Conservation (phyloP, 2,329 filamentous ascomycete genomes). For the Seiridium cupressi region DNA sequence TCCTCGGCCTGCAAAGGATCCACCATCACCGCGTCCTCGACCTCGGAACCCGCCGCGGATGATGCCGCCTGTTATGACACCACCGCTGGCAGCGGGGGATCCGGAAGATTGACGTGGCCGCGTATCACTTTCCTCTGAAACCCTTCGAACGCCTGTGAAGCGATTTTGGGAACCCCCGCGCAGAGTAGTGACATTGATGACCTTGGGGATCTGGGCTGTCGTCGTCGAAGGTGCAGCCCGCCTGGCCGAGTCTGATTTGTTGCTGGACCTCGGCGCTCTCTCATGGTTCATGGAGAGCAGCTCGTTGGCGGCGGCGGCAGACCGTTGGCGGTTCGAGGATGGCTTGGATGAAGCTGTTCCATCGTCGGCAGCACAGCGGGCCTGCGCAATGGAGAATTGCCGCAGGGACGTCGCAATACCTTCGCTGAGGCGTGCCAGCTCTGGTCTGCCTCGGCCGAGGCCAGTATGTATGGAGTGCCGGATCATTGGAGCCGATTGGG, state of each 20-base stretch:
- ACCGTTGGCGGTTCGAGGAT: constrained; percentile 16
- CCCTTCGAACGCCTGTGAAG: constrained; percentile 11
- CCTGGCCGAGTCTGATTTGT: not conserved
- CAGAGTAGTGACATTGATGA: constrained; percentile 38
- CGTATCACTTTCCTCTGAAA: not conserved
- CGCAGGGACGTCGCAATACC: constrained; percentile 28
- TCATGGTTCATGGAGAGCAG: constrained; percentile 18
- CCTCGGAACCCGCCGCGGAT: constrained; percentile 21
- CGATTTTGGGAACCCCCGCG: constrained; percentile 23
- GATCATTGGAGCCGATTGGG: constrained; percentile 22
- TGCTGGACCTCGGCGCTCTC: not conserved
- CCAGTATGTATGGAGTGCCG: constrained; percentile 26
- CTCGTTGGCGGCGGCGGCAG: constrained; percentile 21
- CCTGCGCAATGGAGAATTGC: constrained; percentile 27
- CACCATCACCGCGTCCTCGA: constrained; percentile 6
- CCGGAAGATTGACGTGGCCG: not conserved
- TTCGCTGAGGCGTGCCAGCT: constrained; percentile 24
- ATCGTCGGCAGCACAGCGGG: constrained; percentile 8
- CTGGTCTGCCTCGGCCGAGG: constrained; percentile 22
- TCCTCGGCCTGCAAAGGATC: constrained; percentile 1
- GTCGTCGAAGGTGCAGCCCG: not conserved
- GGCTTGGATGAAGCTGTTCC: constrained; percentile 9
- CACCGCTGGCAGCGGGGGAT: not conserved
- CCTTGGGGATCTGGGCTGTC: constrained; percentile 20
- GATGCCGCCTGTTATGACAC: constrained; percentile 11